Percentiles rank a stretch among this genome's conserved stretches.
Evolutionary conservation across 2,329 filamentous ascomycete genomes (phyloP).

Genomic region (Nemania sp.): DNA sequence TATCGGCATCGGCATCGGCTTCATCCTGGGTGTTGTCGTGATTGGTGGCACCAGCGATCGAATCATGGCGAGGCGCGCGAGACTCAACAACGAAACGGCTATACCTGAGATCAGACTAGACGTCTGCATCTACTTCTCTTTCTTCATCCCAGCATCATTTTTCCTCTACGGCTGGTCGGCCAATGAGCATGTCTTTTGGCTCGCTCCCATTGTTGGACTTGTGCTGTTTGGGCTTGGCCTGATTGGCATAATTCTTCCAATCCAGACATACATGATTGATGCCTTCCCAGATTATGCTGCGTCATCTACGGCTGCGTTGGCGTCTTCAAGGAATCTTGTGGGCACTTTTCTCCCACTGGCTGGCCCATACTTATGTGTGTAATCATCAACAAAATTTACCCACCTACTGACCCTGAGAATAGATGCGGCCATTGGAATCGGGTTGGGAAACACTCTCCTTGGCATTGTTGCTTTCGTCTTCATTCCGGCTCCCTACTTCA

Average conservation of each 20-base stretch:
- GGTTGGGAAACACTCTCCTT: slow-evolving; percentile 23
- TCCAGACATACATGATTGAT: slow-evolving; percentile 24
- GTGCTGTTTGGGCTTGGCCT: slow-evolving; percentile 17
- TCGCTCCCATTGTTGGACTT: slow-evolving; percentile 20
- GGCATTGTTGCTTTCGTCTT: slow-evolving; percentile 14
- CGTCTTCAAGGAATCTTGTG: slow-evolving; percentile 17
- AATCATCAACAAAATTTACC: background rate
- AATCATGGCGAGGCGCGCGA: slow-evolving; percentile 16
- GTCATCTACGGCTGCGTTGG: slow-evolving; percentile 20
- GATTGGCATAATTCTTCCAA: slow-evolving; percentile 21
- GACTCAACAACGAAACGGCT: slow-evolving; percentile 2
- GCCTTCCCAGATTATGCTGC: slow-evolving; percentile 23
- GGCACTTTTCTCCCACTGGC: slow-evolving; percentile 25
- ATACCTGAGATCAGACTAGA: slow-evolving; percentile 18
- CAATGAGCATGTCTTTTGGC: slow-evolving; percentile 18
- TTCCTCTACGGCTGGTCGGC: slow-evolving; percentile 21
- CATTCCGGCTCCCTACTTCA: slow-evolving; percentile 21
- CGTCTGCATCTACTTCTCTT: slow-evolving; percentile 20
- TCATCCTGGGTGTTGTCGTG: slow-evolving; percentile 12
- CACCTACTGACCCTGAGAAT: background rate
- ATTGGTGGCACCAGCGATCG: slow-evolving; percentile 17
- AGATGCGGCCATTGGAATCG: slow-evolving; percentile 19
- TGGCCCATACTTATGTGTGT: slow-evolving; percentile 20
- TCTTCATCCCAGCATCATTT: slow-evolving; percentile 21
- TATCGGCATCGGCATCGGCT: slow-evolving; percentile 20